Conservation (phyloP, 257 asterid genomes). For the Pogostemon cablin region DNA sequence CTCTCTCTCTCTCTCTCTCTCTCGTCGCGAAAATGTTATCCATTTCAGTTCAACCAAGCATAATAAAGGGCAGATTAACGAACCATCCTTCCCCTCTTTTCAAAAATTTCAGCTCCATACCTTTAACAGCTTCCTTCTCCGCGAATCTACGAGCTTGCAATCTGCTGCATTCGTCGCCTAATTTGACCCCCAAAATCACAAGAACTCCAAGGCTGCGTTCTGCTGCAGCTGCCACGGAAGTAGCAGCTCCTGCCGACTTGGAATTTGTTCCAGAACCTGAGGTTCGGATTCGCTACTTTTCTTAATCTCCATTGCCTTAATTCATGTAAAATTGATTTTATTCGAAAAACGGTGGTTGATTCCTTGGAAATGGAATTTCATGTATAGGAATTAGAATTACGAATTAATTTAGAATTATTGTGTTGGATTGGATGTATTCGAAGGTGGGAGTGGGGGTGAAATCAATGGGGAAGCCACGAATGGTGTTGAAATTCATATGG, state of each 20-base stretch:
- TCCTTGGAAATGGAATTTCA: too few relatives aligned
- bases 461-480: constrained; percentile 35
- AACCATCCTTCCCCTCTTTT: constrained; percentile 43
- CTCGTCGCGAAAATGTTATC: constrained; percentile 50
- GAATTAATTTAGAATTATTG: too few relatives aligned
- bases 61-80: constrained; percentile 39
- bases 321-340: background rate
- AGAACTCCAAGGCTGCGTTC: constrained; percentile 39
- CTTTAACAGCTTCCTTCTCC: constrained; percentile 41
- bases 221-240: constrained; percentile 43
- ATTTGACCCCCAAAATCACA: constrained; percentile 34
- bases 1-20: constrained; percentile 16
- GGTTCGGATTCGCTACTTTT: constrained; percentile 26
- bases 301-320: background rate
- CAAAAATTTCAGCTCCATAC: constrained; percentile 40
- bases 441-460: constrained; percentile 27
- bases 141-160: constrained; percentile 33
- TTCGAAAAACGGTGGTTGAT: background rate
- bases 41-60: constrained; percentile 47
- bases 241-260: constrained; percentile 42
- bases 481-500: constrained; percentile 61
- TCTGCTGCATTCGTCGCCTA: constrained; percentile 28
- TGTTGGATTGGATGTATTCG: background rate
- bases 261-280: constrained; percentile 38
- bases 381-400: too few relatives aligned